Base-by-base conservation (phyloP, 768 basidiomycete species). In the Xerocomellus chrysenteron region DNA sequence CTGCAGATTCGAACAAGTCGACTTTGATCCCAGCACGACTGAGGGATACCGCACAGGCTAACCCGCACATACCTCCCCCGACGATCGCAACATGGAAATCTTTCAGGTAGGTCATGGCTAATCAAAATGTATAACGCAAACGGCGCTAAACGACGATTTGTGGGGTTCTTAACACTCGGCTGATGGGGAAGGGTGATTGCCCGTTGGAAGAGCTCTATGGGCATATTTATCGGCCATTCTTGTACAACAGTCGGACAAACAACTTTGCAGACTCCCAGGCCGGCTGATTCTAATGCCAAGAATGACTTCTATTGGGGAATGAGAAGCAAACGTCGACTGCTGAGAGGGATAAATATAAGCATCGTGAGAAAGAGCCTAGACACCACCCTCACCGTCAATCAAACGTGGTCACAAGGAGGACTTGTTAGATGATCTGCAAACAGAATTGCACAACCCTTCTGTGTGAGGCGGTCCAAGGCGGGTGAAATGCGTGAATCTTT, bases 11-110 rank as follows among this genome's bases (percentile, higher is more conserved):
- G 59, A 82, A 85, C 3, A 83, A 59, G n/a, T 78, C 70, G 14
- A 79, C 78, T 14, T 71, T 63, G 32, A 84, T 68, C 2, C 82
- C 81, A 4, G 69, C 69, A 39, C 68, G 73, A 17, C 62, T 49
- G 30, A 85, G 73, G 33, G 71, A 77, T 46, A 78, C 71, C 2
- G 82, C 82, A 57, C 76, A 78, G 2, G 78, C 73, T 14, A 85
- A 65, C 9, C 82, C 82, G 54, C 77, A 79, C 66, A 84, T 76
- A 12, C 84, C 82, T 21, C 82, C 82, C 24, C 83, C 83, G 3
- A 84, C 73, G 33, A 85, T 77, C 1, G 81, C 82, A 30, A 84
- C 73, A 30, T 71, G 69, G 57, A 83, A 78, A 62, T 77, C 75
- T 57, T 79, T 79, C 26, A 51, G 49, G 47, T 32, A 45, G 8